These are phyloP conservation scores for Ophiocordyceps sinensis DNA, from an alignment of 2,329 filamentous ascomycete genomes.

Conservation along the genomic window DNA sequence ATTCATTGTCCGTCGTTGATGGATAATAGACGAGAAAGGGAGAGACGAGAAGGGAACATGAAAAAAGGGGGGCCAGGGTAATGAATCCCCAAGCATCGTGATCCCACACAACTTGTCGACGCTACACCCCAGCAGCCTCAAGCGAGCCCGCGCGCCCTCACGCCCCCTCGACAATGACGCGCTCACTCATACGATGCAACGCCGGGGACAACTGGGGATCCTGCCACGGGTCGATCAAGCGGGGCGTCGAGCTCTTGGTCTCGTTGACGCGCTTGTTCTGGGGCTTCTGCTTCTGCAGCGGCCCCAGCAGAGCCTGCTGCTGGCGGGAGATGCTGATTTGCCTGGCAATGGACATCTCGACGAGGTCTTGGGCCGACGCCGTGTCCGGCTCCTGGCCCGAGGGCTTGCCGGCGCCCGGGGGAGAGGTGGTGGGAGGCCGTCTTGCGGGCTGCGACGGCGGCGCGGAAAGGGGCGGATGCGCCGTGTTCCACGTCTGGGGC, in stretches of 20 bases:
- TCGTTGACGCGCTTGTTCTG: constrained; percentile 12
- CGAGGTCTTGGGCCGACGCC: constrained; percentile 33
- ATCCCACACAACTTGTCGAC: no score
- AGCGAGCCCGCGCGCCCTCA: constrained; percentile 8
- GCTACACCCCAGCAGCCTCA: no score
- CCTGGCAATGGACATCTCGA: constrained; percentile 52
- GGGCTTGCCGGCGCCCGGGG: background rate
- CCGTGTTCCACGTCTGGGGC: constrained; percentile 1
- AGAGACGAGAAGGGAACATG: no score
- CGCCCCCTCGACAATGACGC: constrained; percentile 33
- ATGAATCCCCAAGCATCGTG: no score
- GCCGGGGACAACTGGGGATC: constrained; percentile 15
- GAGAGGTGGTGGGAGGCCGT: background rate
- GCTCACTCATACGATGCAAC: constrained; percentile 36
- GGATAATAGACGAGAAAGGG: no score
- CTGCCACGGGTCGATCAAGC: constrained; percentile 24
- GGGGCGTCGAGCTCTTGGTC: constrained; percentile 30
- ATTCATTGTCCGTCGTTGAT: no score
- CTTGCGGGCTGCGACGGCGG: background rate
- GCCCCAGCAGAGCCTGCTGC: constrained; percentile 45
- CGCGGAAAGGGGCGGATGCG: background rate
- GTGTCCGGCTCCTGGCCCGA: constrained; percentile 8
- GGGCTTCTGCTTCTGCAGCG: constrained; percentile 22
- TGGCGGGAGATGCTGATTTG: constrained; percentile 52
- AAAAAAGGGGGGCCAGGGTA: no score